phyloP scores from a whole-genome alignment of 2,329 filamentous ascomycete species.

The Botrytis paeoniae region DNA sequence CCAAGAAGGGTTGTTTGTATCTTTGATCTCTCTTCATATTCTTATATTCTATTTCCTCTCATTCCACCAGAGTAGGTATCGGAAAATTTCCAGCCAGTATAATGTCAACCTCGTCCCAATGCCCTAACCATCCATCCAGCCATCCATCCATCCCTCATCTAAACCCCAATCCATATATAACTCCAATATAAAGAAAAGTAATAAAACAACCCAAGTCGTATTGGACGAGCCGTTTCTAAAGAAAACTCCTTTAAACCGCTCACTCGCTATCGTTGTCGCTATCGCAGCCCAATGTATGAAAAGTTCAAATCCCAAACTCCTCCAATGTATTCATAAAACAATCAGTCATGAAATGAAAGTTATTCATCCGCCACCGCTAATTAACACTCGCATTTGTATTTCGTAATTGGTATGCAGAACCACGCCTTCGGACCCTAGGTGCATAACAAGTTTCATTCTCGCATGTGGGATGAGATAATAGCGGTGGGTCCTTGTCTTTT shows the following conservation, averaged over 20 bases:
- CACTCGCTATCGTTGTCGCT: background rate
- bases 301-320: slow-evolving; percentile 8
- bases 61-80: background rate
- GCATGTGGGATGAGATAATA: slow-evolving; percentile 8
- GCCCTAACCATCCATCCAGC: background rate
- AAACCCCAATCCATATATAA: background rate
- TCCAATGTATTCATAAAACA: slow-evolving; percentile 6
- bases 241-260: slow-evolving; percentile 6
- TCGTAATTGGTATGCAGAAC: slow-evolving; percentile 13
- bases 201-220: slow-evolving; percentile 2
- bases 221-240: slow-evolving; percentile 7
- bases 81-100: background rate
- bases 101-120: background rate
- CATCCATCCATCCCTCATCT: slow-evolving; percentile 3
- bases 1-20: background rate
- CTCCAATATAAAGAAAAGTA: background rate
- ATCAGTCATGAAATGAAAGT: background rate
- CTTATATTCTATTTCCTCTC: background rate
- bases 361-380: slow-evolving; percentile 2
- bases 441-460: slow-evolving; percentile 13
- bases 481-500: slow-evolving; percentile 8
- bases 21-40: background rate
- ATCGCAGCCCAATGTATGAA: background rate
- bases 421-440: slow-evolving; percentile 14
- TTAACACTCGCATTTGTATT: background rate